Base-by-base conservation (phyloP, 331 rosid genomes). In the Spiraea crenata region DNA sequence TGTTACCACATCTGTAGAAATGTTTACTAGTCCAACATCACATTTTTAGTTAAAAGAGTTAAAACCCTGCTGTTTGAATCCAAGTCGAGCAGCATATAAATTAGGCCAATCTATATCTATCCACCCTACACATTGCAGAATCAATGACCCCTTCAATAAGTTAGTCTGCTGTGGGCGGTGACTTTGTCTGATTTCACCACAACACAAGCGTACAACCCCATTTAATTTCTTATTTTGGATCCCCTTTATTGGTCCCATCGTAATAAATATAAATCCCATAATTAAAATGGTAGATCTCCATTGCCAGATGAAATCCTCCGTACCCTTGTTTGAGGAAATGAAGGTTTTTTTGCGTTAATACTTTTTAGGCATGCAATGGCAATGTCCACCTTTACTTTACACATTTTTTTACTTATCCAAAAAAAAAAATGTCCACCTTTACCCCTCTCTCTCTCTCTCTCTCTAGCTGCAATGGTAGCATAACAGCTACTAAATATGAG, bases 321-420 rank as follows among this genome's bases (percentile, higher is more conserved):
- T 39, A 57, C 56, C 19, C 25, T 25, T 25, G 31, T 25, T 25
- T 25, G 31, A 25, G 31, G 31, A 25, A 25, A 25, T 25, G 31
- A 25, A 25, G 31, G 31, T 25, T 25, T 25, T 25, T 25, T 1
- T 25, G 31, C n/a, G n/a, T n/a, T 25, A 25, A 9, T n/a, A 31
- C 78, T 73, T 67, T 68, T 67, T 60, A 55, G 79, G 82, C 76
- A 68, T 62, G 82, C 75, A 39, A 13, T 19, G 25, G 1, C 55
- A 58, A 16, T 38, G 74, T 74, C 70, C 65, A 60, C 52, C 73
- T 5, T 69, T 16, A 41, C 52, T n/a, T n/a, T n/a, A n/a, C n/a
- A n/a, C n/a, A n/a, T n/a, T n/a, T n/a, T n/a, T n/a, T n/a, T n/a
- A n/a, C n/a, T n/a, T n/a, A n/a, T n/a, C n/a, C n/a, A n/a, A n/a